These are phyloP conservation scores for Kwoniella botswanensis DNA, from an alignment of 768 basidiomycete species.

Conservation along the genomic window DNA sequence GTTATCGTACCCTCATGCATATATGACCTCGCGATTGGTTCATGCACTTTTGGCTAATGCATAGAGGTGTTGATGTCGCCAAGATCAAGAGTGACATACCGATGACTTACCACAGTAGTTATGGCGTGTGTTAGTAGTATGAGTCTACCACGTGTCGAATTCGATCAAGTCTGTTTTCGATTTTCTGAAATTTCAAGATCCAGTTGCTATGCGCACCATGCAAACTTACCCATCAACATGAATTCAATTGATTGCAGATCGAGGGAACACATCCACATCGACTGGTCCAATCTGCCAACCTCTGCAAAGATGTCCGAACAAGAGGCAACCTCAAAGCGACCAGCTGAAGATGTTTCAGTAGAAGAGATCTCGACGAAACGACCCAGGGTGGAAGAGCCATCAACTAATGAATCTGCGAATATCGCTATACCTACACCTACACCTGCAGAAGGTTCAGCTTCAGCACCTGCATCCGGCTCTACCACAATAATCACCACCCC, in stretches of 20 bases:
- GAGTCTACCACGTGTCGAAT: conserved; percentile 1
- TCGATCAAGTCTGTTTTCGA: neutral
- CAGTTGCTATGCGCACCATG: neutral
- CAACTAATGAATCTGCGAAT: neutral
- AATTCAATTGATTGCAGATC: neutral
- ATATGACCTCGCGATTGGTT: neutral
- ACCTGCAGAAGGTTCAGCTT: neutral
- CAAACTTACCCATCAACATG: neutral
- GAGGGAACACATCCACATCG: neutral
- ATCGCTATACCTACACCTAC: neutral
- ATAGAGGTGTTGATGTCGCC: too few species aligned
- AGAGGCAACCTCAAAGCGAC: conserved; percentile 12
- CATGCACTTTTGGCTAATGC: too few species aligned
- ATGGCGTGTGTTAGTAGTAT: too few species aligned
- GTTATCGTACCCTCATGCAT: conserved; percentile 7
- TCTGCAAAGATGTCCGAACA: conserved; percentile 11
- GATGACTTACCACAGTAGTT: too few species aligned
- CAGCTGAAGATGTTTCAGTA: conserved; percentile 8
- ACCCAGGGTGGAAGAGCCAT: conserved; percentile 15
- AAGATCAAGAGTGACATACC: too few species aligned
- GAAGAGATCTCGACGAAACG: conserved; percentile 15
- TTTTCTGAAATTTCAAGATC: conserved; percentile 17
- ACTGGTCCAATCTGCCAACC: neutral
- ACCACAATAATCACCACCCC: conserved; percentile 17
- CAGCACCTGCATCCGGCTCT: conserved; percentile 3